Base-by-base conservation (phyloP, 2,329 filamentous ascomycete genomes). In the Aurifilum marmelostoma region DNA sequence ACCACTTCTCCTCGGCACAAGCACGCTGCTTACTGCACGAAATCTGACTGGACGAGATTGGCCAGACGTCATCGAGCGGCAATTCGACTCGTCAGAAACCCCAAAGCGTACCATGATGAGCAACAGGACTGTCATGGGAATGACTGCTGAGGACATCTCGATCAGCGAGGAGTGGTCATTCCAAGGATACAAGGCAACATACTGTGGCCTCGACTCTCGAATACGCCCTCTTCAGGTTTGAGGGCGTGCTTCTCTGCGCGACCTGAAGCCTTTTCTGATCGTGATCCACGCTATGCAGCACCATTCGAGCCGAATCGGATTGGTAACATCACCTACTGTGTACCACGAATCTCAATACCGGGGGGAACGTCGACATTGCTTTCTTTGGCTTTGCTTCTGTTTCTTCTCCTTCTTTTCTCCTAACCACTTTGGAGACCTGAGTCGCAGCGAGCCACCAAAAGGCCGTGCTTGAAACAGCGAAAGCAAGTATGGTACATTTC, bases 61-160 rank as follows among this genome's bases (percentile, higher is more conserved):
- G 24, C 50, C 24, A 56, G 52, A 56, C 52, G 52, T 56, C 52
- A 56, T 29, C 52, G 27, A 56, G 52, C 52, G 32, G 52, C 52
- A 47, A 47, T 27, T 14, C 52, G 52, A 56, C 52, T 56, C 52
- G 24, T 56, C 14, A 29, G 24, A 18, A 56, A 6, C 27, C 52
- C 27, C 1, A 18, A n/a, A 56, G 37, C 7, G 24, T 16, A 54
- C 50, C 24, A 54, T 27, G 11, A 11, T 24, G n/a, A 54, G 50
- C 2, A 54, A 7, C 12, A 12, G 50, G 24, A 3, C 50, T 56
- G 27, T 29, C 52, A 29, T 18, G 24, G 37, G 8, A 4, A 34
- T 34, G 34, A 34, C 34, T 34, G 34, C 34, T 34, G 34, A 4
- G 4, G 34, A 34, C 34, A 34, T 4, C 34, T 34, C 34, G 34